Base-by-base conservation (phyloP, 495 filamentous ascomycete species). In the Annulohypoxylon maeteangense region DNA sequence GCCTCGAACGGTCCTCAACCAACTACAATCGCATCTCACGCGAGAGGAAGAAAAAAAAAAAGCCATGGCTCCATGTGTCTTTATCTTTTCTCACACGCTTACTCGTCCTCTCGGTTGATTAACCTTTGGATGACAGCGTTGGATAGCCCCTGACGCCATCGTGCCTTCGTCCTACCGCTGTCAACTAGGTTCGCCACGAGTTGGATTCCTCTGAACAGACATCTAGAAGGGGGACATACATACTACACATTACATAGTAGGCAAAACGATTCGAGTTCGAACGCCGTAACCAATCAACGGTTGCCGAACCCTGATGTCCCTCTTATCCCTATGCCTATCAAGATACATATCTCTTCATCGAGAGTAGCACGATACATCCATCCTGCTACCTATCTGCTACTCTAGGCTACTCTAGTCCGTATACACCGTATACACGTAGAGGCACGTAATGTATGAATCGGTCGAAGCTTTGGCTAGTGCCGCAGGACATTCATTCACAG, bases 401-500 rank as follows among this genome's bases (percentile, higher is more conserved):
- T 51, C 32, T 47, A 40, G 20, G 53, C 63, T 56, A 42, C 42
- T 51, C 32, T 47, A 40, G 20, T 48, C 42, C 48, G 31, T 53
- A 62, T 66, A 54, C 58, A n/a, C 42, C 48, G 31, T 53, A 62
- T 66, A 54, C 58, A n/a, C 50, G 40, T 66, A 65, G 27, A 29
- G 31, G 42, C 55, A 51, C 42, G 42, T 38, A 29, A 67, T 64
- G 59, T 67, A 59, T 32, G 70, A 61, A 68, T 68, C 58, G 59
- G 70, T 59, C 45, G 60, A 72, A 72, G 70, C 70, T 72, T 72
- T 68, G 61, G 56, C 70, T 73, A 68, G 70, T 73, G 70, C 70
- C 51, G 65, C 70, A 65, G 62, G 45, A 62, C 48, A n/a, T 62
- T 62, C 10, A n/a, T 48, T 54, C 63, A 61, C 51, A 42, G 27